phyloP scores from a whole-genome alignment of 2,329 filamentous ascomycete genomes.

The Pseudogymnoascus sp. region DNA sequence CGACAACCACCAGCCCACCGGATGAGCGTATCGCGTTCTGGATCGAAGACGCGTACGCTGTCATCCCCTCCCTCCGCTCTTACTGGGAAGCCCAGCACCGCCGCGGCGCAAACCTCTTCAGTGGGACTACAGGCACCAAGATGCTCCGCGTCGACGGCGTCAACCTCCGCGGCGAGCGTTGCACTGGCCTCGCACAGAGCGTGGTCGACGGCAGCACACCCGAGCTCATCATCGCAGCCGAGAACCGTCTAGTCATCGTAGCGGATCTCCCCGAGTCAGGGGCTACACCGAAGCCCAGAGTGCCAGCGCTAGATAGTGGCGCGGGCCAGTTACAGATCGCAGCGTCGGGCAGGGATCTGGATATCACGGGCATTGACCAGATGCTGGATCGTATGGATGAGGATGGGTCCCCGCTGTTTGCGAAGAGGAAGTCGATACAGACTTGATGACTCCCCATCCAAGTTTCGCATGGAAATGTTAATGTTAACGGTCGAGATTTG shows the following conservation, averaged over 20 bases:
- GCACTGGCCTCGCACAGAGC: slow-evolving; percentile 25
- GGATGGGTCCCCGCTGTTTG: slow-evolving; percentile 31
- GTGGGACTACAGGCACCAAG: slow-evolving; percentile 11
- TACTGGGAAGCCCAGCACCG: slow-evolving; percentile 25
- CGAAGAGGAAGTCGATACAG: slow-evolving; percentile 35
- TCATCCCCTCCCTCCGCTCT: slow-evolving; percentile 26
- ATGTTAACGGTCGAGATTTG: not conserved
- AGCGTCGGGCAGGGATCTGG: slow-evolving; percentile 33
- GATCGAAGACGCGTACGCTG: slow-evolving; percentile 24
- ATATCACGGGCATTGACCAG: slow-evolving; percentile 58
- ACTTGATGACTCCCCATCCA: slow-evolving; percentile 1
- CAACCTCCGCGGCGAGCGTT: slow-evolving; percentile 27
- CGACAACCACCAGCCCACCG: slow-evolving; percentile 18
- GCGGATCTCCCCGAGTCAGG: slow-evolving; percentile 9
- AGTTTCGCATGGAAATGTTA: not conserved
- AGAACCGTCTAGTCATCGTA: slow-evolving; percentile 25
- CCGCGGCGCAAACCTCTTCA: slow-evolving; percentile 21
- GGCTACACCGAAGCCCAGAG: slow-evolving; percentile 5
- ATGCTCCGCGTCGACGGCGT: slow-evolving; percentile 24
- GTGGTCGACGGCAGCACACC: slow-evolving; percentile 12
- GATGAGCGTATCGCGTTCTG: slow-evolving; percentile 28
- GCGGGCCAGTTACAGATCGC: slow-evolving; percentile 17
- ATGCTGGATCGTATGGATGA: slow-evolving; percentile 47
- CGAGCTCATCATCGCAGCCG: slow-evolving; percentile 25
- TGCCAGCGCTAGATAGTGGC: slow-evolving; percentile 7